Percentiles rank a stretch among this genome's conserved stretches.
These are phyloP conservation scores for Penicillium nordicum DNA, from an alignment of 2,329 filamentous ascomycete species.

Conservation along the genomic window DNA sequence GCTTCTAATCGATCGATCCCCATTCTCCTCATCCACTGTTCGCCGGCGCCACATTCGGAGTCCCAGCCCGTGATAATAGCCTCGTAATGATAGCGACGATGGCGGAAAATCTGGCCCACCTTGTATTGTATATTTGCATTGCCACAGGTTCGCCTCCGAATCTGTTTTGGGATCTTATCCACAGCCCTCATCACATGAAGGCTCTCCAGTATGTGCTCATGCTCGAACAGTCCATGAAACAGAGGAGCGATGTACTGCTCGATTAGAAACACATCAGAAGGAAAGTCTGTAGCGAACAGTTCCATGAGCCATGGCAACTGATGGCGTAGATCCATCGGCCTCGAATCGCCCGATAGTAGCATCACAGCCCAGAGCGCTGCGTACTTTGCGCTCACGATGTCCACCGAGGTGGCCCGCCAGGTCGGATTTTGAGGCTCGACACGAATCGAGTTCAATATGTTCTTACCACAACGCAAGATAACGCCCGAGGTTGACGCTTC, in stretches of 20 bases:
- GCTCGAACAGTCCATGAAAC: conserved; percentile 51
- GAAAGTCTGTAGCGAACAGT: conserved; percentile 62
- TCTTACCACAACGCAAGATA: conserved; percentile 71
- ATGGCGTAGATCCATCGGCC: conserved; percentile 54
- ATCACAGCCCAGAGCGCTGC: conserved; percentile 69
- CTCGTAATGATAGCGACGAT: conserved; percentile 73
- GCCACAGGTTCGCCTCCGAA: conserved; percentile 36
- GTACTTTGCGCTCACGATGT: conserved; percentile 64
- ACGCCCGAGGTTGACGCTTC: conserved; percentile 65
- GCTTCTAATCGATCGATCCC: conserved; percentile 58
- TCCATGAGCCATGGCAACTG: conserved; percentile 63
- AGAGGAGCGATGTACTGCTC: conserved; percentile 65
- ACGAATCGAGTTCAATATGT: conserved; percentile 72
- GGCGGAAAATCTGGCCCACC: conserved; percentile 80
- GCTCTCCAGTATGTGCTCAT: conserved; percentile 52
- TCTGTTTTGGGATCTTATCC: conserved; percentile 54
- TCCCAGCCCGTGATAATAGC: conserved; percentile 91
- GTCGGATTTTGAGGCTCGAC: conserved; percentile 42
- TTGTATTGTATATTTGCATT: conserved; percentile 57
- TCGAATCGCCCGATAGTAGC: conserved; percentile 47
- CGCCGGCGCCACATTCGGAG: conserved; percentile 54
- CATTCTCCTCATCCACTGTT: conserved; percentile 63
- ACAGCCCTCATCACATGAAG: conserved; percentile 55
- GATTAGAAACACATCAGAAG: conserved; percentile 69
- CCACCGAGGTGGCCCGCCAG: conserved; percentile 38